Evolutionary conservation across 2,329 filamentous ascomycete genomes (phyloP), one percentile per base, ranked within the genome.

Genomic region (Penicillium paneum): DNA sequence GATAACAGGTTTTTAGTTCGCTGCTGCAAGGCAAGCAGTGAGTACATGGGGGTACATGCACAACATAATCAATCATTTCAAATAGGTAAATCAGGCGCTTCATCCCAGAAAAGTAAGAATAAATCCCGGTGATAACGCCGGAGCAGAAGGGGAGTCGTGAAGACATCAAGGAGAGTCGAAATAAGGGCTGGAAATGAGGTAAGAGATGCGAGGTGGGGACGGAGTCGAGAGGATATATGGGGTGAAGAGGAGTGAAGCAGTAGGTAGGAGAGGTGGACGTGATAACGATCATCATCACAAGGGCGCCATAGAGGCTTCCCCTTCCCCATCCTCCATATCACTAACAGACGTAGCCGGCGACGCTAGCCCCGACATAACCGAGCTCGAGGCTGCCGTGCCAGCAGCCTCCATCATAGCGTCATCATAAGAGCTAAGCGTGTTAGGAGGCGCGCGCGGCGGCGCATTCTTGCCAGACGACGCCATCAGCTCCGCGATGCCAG

Each of bases 401-500:
- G 64, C 66, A 1, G 65, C 51, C 7, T 67, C 66, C 32, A 64
- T 56, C 48, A 69, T 64, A 1, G 64, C 60, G 12, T 70, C 69
- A 11, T 70, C 69, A 15, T 65, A 65, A 3, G 58, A 48, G 2
- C 48, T 46, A 52, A 54, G 21, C 44, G 56, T 35, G 12, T 52
- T 56, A 7, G 53, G 41, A 2, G 61, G 60, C 36, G 60, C 46
- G n/a, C 60, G 68, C 7, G 58, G 39, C 17, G 46, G 48, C 10
- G 54, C 55, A 24, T 65, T 63, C 43, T 71, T 72, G 11, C 55
- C 57, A 8, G 66, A 56, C 24, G 55, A 64, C 21, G 70, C 69
- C 68, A 75, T 74, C 29, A 74, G 56, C 55, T 75, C 73, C 35
- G 74, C 71, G 48, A 90, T 79, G 24, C 81, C 80, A 8, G 87